A percentile compares a stretch with the other conserved stretches of the same genome.
Conservation (phyloP, 768 basidiomycete genomes). For the Kondoa malvinella region DNA sequence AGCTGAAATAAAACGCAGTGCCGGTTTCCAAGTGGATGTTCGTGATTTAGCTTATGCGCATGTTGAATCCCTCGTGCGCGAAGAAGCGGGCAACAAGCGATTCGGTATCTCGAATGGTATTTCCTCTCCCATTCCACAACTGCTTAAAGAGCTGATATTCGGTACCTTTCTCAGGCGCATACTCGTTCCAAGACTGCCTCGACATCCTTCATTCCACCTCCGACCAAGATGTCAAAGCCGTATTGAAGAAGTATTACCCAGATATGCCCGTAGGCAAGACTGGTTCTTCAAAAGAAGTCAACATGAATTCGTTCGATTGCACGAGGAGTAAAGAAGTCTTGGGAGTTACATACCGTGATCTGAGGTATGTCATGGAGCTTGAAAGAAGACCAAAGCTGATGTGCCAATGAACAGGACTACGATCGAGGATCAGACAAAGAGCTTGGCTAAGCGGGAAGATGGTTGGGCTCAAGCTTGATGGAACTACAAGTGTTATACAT, state of each 20-base stretch:
- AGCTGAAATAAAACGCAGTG: neutral
- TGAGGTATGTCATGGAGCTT: neutral
- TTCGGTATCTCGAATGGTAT: constrained; percentile 19
- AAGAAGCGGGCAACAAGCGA: constrained; percentile 22
- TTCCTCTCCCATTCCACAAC: too few relatives aligned
- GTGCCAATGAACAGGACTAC: neutral
- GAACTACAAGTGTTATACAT: neutral
- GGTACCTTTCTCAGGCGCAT: too few relatives aligned
- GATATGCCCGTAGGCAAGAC: neutral
- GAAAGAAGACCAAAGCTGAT: neutral
- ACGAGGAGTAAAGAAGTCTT: neutral
- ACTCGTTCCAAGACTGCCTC: neutral
- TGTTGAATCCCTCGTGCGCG: constrained; percentile 27
- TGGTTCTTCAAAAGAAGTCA: neutral
- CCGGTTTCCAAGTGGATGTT: constrained; percentile 31
- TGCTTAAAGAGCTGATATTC: too few relatives aligned
- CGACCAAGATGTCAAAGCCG: neutral
- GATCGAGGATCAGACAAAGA: neutral
- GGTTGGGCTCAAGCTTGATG: neutral
- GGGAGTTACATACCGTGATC: neutral
- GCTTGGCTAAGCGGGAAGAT: neutral
- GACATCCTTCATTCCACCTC: neutral
- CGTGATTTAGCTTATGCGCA: constrained; percentile 33
- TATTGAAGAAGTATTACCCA: neutral
- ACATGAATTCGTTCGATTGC: neutral